phyloP scores from a whole-genome alignment of 768 basidiomycete genomes.

The Pleurotus djamor region DNA sequence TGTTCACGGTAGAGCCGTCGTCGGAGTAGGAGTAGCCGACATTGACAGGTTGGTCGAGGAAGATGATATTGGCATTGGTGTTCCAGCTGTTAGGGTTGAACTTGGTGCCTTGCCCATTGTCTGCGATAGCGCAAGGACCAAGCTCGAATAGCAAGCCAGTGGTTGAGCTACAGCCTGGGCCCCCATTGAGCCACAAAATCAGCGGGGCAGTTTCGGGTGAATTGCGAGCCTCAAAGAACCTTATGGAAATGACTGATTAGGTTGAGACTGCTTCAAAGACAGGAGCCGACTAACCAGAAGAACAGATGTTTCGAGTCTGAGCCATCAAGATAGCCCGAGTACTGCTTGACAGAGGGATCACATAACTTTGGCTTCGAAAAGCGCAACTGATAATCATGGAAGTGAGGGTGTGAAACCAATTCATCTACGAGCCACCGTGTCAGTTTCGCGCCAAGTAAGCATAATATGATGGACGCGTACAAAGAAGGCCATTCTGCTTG shows the following conservation, averaged over 20 bases:
- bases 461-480: conserved; percentile 39
- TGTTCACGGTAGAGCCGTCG: conserved; percentile 72
- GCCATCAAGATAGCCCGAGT: conserved; percentile 83
- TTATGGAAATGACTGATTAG: conserved; percentile 19
- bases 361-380: conserved; percentile 72
- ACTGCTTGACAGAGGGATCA: conserved; percentile 76
- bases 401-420: conserved; percentile 52
- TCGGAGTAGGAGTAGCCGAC: conserved; percentile 90
- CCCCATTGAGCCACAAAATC: conserved; percentile 89
- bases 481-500: conserved; percentile 67
- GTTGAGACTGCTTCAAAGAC: not conserved
- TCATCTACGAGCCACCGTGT: conserved; percentile 48
- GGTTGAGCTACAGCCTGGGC: conserved; percentile 66
- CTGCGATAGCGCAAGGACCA: conserved; percentile 78
- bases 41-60: conserved; percentile 80
- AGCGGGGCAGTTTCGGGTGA: conserved; percentile 78
- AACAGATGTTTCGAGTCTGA: conserved; percentile 80
- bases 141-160: conserved; percentile 91
- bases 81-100: conserved; percentile 88
- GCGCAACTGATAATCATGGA: conserved; percentile 52
- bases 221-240: conserved; percentile 87
- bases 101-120: conserved; percentile 69
- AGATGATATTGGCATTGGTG: conserved; percentile 70
- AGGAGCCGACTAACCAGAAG: conserved; percentile 61
- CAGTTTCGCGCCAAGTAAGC: not conserved